phyloP scores from a whole-genome alignment of 768 basidiomycete genomes.

The Lactarius evosmus region DNA sequence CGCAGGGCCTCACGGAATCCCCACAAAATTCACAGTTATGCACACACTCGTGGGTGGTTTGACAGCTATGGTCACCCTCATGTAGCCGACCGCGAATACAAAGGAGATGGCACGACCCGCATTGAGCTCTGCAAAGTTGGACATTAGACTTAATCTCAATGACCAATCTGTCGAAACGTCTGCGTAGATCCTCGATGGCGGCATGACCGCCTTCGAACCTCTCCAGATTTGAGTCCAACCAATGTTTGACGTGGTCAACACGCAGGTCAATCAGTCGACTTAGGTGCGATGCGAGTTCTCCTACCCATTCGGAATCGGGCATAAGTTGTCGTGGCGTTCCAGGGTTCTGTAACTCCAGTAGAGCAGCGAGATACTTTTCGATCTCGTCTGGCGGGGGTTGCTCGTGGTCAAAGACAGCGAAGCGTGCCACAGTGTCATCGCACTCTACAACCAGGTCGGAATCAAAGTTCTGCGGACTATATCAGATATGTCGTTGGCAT shows the following conservation, averaged over 20 bases:
- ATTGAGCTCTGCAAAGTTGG: conserved; percentile 49
- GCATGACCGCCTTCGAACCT: conserved; percentile 46
- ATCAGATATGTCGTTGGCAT: neutral
- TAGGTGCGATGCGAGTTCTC: conserved; percentile 40
- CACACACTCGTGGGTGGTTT: conserved; percentile 47
- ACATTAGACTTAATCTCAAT: conserved; percentile 47
- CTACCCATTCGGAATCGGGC: conserved; percentile 44
- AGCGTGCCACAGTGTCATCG: conserved; percentile 38
- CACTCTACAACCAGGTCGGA: conserved; percentile 42
- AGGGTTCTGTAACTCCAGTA: conserved; percentile 34
- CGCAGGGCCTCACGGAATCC: conserved; percentile 38
- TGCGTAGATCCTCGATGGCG: conserved; percentile 44
- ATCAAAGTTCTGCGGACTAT: conserved; percentile 46
- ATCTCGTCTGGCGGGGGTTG: conserved; percentile 27
- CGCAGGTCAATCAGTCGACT: conserved; percentile 41
- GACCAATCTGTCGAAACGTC: conserved; percentile 42
- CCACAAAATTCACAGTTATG: conserved; percentile 45
- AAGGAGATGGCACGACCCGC: conserved; percentile 45
- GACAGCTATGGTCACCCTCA: conserved; percentile 47
- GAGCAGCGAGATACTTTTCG: conserved; percentile 30
- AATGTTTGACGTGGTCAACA: conserved; percentile 46
- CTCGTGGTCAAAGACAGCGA: conserved; percentile 34
- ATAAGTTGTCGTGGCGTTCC: conserved; percentile 36
- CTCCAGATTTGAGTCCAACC: conserved; percentile 50
- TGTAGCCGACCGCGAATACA: conserved; percentile 50